Evolutionary conservation across 805 yeast genomes (phyloP).

Genomic region (Peterozyma toletana): DNA sequence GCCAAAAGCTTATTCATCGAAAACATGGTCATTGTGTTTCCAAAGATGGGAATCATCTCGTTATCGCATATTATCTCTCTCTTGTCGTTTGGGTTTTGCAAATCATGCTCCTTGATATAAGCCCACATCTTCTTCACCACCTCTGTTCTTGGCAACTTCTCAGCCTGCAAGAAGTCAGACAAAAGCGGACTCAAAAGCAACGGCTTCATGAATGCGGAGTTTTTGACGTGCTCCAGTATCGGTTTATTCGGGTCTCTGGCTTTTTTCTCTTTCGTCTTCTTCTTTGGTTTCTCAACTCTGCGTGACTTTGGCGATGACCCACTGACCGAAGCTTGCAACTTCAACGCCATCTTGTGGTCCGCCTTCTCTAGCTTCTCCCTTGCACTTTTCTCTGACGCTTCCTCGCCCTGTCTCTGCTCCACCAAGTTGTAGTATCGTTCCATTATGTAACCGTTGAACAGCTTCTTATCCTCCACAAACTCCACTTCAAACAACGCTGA

Average conservation of each 20-base stretch:
- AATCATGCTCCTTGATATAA: constrained; percentile 51
- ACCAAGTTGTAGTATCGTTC: constrained; percentile 44
- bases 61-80: constrained; percentile 63
- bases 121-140: constrained; percentile 67
- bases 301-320: constrained; percentile 5
- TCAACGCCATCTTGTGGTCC: constrained; percentile 47
- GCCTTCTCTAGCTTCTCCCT: constrained; percentile 33
- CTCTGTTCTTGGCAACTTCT: constrained; percentile 54
- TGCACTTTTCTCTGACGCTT: constrained; percentile 11
- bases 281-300: constrained; percentile 7
- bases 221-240: too few relatives aligned
- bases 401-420: constrained; percentile 27
- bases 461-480: constrained; percentile 42
- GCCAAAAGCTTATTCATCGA: constrained; percentile 48
- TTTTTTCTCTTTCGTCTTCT: constrained; percentile 12
- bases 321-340: constrained; percentile 21
- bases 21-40: constrained; percentile 51
- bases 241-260: constrained; percentile 11
- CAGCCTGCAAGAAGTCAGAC: constrained; percentile 34
- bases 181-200: constrained; percentile 44
- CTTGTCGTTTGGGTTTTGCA: constrained; percentile 64
- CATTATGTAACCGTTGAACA: constrained; percentile 52
- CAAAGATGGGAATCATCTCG: constrained; percentile 48
- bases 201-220: constrained; percentile 30
- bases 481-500: constrained; percentile 60